phyloP scores from a whole-genome alignment of 1,139 yeast genomes.

The Candida glucosophila region DNA sequence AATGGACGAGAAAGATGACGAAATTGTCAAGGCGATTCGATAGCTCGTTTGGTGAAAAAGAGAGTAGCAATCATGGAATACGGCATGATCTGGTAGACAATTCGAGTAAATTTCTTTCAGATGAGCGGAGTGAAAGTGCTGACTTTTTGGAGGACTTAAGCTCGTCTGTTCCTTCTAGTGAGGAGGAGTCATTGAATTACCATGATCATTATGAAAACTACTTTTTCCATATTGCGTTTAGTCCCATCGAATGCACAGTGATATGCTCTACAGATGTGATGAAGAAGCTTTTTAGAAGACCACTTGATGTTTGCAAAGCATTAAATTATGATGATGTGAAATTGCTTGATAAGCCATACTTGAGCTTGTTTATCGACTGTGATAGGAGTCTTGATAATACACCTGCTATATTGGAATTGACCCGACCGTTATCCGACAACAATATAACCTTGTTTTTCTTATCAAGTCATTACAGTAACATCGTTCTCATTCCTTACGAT shows the following conservation, averaged over 20 bases:
- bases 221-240: conserved; percentile 48
- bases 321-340: conserved; percentile 27
- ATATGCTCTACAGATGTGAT: conserved; percentile 37
- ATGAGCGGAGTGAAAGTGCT: no score
- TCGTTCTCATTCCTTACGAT: conserved; percentile 49
- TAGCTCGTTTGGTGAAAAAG: no score
- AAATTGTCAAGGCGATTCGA: no score
- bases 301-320: conserved; percentile 20
- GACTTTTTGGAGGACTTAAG: no score
- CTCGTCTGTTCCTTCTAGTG: no score
- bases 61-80: no score
- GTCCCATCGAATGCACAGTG: conserved; percentile 49
- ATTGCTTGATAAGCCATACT: conserved; percentile 36
- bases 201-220: conserved; percentile 16
- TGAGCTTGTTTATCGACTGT: conserved; percentile 52
- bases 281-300: conserved; percentile 25
- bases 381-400: conserved; percentile 51
- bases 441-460: conserved; percentile 54
- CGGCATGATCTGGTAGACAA: no score
- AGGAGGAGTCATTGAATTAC: no score
- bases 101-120: no score
- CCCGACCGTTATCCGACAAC: conserved; percentile 52
- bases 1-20: no score
- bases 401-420: conserved; percentile 46
- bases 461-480: conserved; percentile 59